These are phyloP conservation scores for Lodderomyces beijingensis DNA, from an alignment of 1,139 yeast genomes.

Conservation along the genomic window DNA sequence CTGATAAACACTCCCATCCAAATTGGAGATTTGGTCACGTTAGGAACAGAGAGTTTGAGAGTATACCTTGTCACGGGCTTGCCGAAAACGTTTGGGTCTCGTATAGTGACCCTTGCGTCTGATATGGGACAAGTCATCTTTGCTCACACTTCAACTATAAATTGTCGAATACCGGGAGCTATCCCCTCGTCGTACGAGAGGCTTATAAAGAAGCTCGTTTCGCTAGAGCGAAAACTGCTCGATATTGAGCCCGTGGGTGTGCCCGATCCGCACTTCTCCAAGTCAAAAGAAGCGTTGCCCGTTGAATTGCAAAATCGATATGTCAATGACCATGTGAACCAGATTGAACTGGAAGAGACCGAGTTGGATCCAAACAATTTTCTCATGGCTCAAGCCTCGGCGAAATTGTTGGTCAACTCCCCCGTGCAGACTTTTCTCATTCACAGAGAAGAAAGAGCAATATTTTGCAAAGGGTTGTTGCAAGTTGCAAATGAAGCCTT, in stretches of 20 bases:
- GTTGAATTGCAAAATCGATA: conserved; percentile 14
- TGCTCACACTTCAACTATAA: conserved; percentile 42
- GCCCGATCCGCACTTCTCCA: conserved; percentile 29
- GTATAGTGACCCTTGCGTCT: conserved; percentile 48
- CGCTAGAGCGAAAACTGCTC: conserved; percentile 27
- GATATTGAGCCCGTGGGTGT: conserved; percentile 40
- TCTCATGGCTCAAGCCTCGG: conserved; percentile 33
- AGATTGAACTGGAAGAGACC: conserved; percentile 2
- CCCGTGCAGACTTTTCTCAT: conserved; percentile 36
- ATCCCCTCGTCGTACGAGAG: conserved; percentile 30
- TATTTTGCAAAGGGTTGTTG: conserved; percentile 27
- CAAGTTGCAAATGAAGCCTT: conserved; percentile 31
- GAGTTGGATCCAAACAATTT: conserved; percentile 4
- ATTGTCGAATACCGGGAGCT: conserved; percentile 51
- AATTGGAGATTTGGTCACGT: conserved; percentile 39
- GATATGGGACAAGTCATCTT: conserved; percentile 54
- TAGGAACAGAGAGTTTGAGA: conserved; percentile 26
- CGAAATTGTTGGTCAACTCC: conserved; percentile 33
- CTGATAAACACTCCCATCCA: conserved; percentile 21
- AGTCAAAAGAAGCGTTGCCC: conserved; percentile 23
- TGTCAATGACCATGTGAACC: background rate
- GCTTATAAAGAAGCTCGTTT: conserved; percentile 24
- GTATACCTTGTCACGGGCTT: conserved; percentile 30
- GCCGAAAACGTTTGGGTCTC: conserved; percentile 25
- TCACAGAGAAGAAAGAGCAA: conserved; percentile 30